Evolutionary conservation across 257 asterid genomes (phyloP).

Genomic region (Henckelia pumila): DNA sequence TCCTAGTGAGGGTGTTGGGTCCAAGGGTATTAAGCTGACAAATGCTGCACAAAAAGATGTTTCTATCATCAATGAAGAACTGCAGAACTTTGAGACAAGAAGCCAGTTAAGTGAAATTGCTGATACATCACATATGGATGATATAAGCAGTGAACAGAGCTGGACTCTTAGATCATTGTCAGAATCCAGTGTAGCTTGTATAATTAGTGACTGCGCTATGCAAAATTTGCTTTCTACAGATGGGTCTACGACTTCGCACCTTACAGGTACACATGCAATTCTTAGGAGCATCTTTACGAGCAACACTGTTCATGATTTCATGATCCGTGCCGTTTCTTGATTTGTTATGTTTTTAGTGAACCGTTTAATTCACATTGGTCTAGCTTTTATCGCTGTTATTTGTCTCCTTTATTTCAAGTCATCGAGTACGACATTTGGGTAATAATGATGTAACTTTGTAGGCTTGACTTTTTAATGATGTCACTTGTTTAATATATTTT

Average conservation of each 20-base stretch:
- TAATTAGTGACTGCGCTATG: constrained; percentile 93
- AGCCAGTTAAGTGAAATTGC: constrained; percentile 46
- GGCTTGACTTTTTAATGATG: not conserved
- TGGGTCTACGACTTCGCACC: constrained; percentile 96
- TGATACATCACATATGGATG: constrained; percentile 51
- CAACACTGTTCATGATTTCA: too few relatives aligned
- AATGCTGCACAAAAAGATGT: constrained; percentile 25
- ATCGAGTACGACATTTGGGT: not conserved
- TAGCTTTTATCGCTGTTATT: not conserved
- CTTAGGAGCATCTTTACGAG: not conserved
- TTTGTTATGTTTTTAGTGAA: too few relatives aligned
- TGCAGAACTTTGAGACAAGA: constrained; percentile 35
- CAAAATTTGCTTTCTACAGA: constrained; percentile 96
- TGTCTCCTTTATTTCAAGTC: constrained; percentile 6
- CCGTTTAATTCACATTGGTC: not conserved
- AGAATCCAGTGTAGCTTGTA: constrained; percentile 90
- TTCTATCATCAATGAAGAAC: constrained; percentile 38
- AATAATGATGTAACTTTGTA: not conserved
- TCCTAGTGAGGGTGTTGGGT: constrained; percentile 21
- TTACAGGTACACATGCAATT: constrained; percentile 50
- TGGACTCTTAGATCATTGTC: constrained; percentile 86
- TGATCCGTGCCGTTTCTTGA: not conserved
- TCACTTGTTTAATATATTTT: not conserved
- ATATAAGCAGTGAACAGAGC: constrained; percentile 88
- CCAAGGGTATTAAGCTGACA: constrained; percentile 26